Conservation (phyloP, 768 basidiomycete genomes). For the Leucosporidium yakuticum region DNA sequence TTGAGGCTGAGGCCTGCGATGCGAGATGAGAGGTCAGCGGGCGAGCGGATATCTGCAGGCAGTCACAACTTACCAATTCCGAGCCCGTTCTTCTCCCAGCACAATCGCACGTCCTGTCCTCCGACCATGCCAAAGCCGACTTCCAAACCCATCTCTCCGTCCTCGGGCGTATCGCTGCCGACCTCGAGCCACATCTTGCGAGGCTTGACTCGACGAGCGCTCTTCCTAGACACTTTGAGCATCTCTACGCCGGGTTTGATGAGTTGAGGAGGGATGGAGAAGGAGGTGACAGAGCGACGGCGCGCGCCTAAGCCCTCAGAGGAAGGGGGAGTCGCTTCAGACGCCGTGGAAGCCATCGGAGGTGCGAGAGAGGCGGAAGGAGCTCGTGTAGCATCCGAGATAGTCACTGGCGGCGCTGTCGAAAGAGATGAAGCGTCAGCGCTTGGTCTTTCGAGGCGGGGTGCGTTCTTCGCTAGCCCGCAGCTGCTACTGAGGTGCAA, state of each 20-base stretch:
- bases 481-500: too few species aligned
- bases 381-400: too few species aligned
- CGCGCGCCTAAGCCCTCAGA: too few species aligned
- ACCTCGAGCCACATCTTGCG: conserved; percentile 29
- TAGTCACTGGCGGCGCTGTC: conserved; percentile 1
- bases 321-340: too few species aligned
- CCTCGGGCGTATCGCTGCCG: conserved; percentile 5
- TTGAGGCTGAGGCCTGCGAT: neutral
- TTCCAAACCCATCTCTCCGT: conserved; percentile 9
- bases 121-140: conserved; percentile 15
- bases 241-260: conserved; percentile 29
- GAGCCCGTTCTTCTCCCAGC: conserved; percentile 33
- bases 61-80: conserved; percentile 6
- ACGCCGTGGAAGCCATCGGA: too few species aligned
- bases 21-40: neutral
- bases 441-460: too few species aligned
- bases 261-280: conserved; percentile 20
- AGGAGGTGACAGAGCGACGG: conserved; percentile 3
- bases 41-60: neutral
- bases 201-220: conserved; percentile 26
- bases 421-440: neutral
- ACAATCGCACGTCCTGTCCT: conserved; percentile 21
- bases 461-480: too few species aligned
- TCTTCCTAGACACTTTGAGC: conserved; percentile 34
- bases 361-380: too few species aligned